phyloP scores from a whole-genome alignment of 805 yeast species.

The Candida tibetensis region DNA sequence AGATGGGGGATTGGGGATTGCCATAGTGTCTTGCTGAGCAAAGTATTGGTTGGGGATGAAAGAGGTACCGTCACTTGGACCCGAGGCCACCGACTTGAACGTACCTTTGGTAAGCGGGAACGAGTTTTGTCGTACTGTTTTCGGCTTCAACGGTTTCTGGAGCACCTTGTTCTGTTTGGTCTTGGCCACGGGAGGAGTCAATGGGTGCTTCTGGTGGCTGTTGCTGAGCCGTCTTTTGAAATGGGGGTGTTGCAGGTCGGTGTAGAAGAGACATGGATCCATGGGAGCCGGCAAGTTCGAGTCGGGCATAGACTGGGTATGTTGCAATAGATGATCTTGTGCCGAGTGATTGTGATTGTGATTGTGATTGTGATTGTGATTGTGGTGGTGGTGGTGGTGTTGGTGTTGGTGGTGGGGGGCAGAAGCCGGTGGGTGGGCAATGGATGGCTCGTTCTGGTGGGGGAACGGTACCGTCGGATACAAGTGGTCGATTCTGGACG shows the following conservation, averaged over 20 bases:
- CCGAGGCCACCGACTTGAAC: slow-evolving; percentile 1
- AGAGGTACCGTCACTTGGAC: background rate
- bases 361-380: slow-evolving; percentile 1
- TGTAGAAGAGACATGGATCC: background rate
- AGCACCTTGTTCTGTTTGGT: slow-evolving; percentile 5
- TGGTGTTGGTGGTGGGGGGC: slow-evolving; percentile 1
- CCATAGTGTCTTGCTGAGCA: background rate
- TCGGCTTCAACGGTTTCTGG: slow-evolving; percentile 8
- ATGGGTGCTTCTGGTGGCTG: background rate
- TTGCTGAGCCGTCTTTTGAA: slow-evolving; percentile 2
- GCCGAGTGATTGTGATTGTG: background rate
- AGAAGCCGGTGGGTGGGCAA: slow-evolving; percentile 4
- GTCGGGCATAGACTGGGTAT: background rate
- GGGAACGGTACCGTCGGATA: slow-evolving; percentile 2
- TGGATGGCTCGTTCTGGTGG: background rate
- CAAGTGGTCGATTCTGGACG: slow-evolving; percentile 9
- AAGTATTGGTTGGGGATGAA: background rate
- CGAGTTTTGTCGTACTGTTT: slow-evolving; percentile 15
- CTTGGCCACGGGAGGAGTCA: slow-evolving; percentile 6
- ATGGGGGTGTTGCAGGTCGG: background rate
- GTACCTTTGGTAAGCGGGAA: slow-evolving; percentile 8
- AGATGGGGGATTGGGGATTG: background rate
- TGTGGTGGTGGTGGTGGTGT: slow-evolving; percentile 2
- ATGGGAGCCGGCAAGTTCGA: background rate
- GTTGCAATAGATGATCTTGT: background rate